Conservation (phyloP, 176 grass and related monocot species). For the Aegilops sharonensis region DNA sequence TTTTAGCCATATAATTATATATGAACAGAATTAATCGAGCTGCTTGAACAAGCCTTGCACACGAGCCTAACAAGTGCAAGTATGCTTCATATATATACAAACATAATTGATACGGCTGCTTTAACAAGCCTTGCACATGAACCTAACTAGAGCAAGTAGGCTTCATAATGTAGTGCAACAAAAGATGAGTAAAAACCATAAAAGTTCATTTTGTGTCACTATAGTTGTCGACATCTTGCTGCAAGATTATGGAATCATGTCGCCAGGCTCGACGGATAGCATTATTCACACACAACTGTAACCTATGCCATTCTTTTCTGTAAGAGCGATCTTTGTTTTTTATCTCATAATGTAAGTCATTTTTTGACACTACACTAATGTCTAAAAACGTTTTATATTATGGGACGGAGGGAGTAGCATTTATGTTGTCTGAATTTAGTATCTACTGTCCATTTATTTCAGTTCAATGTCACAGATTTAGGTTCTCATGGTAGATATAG, state of each 20-base stretch:
- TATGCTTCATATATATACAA: no score
- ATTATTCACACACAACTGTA: neutral
- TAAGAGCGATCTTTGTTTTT: no score
- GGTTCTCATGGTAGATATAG: no score
- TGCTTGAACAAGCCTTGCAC: neutral
- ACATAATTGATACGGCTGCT: neutral
- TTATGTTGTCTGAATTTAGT: no score
- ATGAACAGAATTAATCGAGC: neutral
- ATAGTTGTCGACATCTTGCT: neutral
- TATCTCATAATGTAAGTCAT: no score
- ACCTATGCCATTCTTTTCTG: neutral
- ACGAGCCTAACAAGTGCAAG: neutral
- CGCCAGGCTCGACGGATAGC: neutral
- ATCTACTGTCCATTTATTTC: no score
- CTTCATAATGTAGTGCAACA: neutral
- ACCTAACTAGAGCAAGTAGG: neutral
- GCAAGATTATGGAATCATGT: constrained; percentile 12
- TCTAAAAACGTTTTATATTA: no score
- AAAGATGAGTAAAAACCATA: neutral
- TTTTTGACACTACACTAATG: no score
- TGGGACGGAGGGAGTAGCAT: no score
- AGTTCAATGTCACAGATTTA: no score
- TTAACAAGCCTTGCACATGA: neutral
- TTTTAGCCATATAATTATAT: neutral
- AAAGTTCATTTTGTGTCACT: neutral